A percentile compares a stretch with the other conserved stretches of the same genome.
These are phyloP conservation scores for Capsicum pubescens DNA, from an alignment of 257 asterid species.

Conservation along the genomic window DNA sequence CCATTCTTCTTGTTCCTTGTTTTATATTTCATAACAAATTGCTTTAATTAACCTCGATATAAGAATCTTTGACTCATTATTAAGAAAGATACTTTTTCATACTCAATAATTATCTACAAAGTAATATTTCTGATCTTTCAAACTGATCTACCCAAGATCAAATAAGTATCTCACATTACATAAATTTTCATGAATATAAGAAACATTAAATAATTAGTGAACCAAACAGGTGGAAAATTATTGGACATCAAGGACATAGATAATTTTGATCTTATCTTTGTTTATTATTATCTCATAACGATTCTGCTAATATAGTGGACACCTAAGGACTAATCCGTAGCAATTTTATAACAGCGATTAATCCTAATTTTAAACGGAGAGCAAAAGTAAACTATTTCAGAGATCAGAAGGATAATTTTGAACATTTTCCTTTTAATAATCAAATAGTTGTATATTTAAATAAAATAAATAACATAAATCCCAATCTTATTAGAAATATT, in stretches of 20 bases:
- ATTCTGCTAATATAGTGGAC: background rate
- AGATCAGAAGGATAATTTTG: background rate
- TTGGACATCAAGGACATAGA: background rate
- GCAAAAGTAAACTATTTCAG: background rate
- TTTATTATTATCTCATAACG: background rate
- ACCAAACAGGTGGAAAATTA: background rate
- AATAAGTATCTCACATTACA: background rate
- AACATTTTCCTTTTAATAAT: too few relatives aligned
- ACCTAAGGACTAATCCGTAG: too few relatives aligned
- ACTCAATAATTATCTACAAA: too few relatives aligned
- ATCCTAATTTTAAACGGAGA: background rate
- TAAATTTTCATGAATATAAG: background rate
- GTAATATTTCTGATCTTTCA: too few relatives aligned
- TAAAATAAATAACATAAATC: too few relatives aligned
- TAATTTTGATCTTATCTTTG: background rate
- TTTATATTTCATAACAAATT: background rate
- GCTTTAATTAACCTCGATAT: background rate
- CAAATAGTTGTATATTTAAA: too few relatives aligned
- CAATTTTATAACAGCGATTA: background rate
- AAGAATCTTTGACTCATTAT: background rate
- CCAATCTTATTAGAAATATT: too few relatives aligned
- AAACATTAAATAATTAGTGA: background rate
- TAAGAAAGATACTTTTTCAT: background rate
- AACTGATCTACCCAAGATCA: background rate
- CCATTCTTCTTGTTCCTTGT: too few relatives aligned